Percentiles rank a stretch among this genome's conserved stretches.
These are phyloP conservation scores for Omphalotus olearius DNA, from an alignment of 1,284 basidiomycete genomes.

Conservation along the genomic window DNA sequence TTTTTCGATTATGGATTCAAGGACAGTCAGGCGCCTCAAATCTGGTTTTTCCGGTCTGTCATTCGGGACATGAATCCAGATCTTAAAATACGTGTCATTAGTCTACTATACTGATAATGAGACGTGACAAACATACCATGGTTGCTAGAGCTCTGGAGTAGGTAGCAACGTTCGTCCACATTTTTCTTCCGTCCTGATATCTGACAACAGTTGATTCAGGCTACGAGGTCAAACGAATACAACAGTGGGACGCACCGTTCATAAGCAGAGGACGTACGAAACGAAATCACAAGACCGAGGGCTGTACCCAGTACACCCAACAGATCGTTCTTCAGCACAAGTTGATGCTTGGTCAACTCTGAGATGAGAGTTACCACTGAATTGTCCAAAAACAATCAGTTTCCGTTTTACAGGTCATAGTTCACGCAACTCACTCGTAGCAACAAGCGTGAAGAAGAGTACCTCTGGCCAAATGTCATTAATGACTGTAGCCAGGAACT, in stretches of 20 bases:
- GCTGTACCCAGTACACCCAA: constrained; percentile 64
- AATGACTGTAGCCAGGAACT: constrained; percentile 57
- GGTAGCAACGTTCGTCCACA: constrained; percentile 58
- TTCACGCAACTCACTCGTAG: constrained; percentile 41
- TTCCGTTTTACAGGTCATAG: not conserved
- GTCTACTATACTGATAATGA: not conserved
- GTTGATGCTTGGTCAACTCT: constrained; percentile 35
- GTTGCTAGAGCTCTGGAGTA: constrained; percentile 52
- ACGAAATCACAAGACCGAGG: constrained; percentile 66
- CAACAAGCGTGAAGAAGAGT: constrained; percentile 48
- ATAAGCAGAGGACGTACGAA: constrained; percentile 65
- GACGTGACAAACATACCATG: constrained; percentile 30
- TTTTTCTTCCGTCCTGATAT: constrained; percentile 58
- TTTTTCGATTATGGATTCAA: constrained; percentile 63
- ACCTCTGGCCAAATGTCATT: constrained; percentile 64
- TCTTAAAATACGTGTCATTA: constrained; percentile 26
- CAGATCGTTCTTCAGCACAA: constrained; percentile 42
- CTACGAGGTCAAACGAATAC: constrained; percentile 3
- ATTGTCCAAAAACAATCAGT: not conserved
- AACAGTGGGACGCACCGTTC: constrained; percentile 47
- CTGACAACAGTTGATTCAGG: constrained; percentile 23
- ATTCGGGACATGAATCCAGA: constrained; percentile 59
- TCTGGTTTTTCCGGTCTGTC: constrained; percentile 37
- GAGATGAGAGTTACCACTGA: constrained; percentile 53
- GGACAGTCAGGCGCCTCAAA: constrained; percentile 30